phyloP scores from a whole-genome alignment of 2,329 filamentous ascomycete genomes.

The Pseudogymnoascus sp. region DNA sequence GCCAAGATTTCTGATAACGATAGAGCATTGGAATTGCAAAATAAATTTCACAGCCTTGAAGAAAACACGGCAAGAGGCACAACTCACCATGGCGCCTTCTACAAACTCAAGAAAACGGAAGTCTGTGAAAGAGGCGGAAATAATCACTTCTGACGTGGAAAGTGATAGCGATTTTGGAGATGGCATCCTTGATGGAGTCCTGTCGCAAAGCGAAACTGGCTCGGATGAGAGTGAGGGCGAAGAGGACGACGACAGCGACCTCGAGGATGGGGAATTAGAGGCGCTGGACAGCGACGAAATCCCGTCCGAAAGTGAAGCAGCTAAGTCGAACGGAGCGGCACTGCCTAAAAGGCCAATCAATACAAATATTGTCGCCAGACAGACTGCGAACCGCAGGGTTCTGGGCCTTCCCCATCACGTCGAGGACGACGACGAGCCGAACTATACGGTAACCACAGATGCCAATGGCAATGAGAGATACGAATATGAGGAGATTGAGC shows the following conservation, averaged over 20 bases:
- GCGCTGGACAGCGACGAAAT: constrained; percentile 42
- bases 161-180: constrained; percentile 54
- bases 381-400: constrained; percentile 4
- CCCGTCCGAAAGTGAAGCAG: constrained; percentile 32
- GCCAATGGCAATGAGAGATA: constrained; percentile 88
- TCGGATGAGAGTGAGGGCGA: constrained; percentile 43
- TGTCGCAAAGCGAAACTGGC: constrained; percentile 49
- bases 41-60: constrained; percentile 12
- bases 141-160: constrained; percentile 38
- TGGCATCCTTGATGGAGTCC: constrained; percentile 45
- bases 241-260: constrained; percentile 37
- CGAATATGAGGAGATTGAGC: constrained; percentile 87
- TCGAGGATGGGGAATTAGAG: constrained; percentile 30
- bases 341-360: constrained; percentile 10
- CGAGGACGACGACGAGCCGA: constrained; percentile 34
- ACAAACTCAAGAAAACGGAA: constrained; percentile 47
- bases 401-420: not conserved
- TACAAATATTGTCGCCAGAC: constrained; percentile 25
- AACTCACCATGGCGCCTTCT: constrained; percentile 22
- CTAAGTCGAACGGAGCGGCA: constrained; percentile 25
- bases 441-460: constrained; percentile 58
- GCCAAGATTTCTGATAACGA: constrained; percentile 11
- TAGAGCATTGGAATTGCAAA: constrained; percentile 6
- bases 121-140: constrained; percentile 45
- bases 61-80: constrained; percentile 4